A percentile compares a stretch with the other conserved stretches of the same genome.
Evolutionary conservation across 768 basidiomycete genomes (phyloP).

Genomic region (Panus rudis): DNA sequence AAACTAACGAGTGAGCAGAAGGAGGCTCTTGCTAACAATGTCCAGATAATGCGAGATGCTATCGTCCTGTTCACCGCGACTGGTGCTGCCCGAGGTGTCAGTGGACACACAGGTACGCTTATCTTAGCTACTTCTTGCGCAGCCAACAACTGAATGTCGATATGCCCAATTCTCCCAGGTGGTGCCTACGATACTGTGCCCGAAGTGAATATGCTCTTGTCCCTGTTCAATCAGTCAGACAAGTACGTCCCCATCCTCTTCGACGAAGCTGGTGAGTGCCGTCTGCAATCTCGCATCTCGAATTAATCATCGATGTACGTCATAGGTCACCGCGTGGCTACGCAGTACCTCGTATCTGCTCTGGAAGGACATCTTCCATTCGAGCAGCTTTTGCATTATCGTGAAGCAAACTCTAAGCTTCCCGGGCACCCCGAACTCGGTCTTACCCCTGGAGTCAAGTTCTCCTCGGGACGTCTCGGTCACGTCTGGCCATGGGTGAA

Average conservation of each 20-base stretch:
- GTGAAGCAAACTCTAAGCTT: conserved; percentile 78
- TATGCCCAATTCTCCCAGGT: no score
- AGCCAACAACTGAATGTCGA: not conserved
- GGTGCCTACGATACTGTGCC: conserved; percentile 64
- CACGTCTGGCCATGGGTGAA: conserved; percentile 90
- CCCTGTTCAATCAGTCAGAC: conserved; percentile 59
- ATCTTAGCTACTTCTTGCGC: not conserved
- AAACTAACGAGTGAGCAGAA: conserved; percentile 60
- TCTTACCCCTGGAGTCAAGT: conserved; percentile 87
- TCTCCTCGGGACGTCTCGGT: conserved; percentile 88
- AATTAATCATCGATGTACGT: not conserved
- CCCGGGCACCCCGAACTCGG: conserved; percentile 89
- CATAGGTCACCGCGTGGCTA: conserved; percentile 82
- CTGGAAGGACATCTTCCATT: conserved; percentile 64
- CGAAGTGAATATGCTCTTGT: conserved; percentile 74
- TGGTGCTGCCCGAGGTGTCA: conserved; percentile 79
- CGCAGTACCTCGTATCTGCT: conserved; percentile 79
- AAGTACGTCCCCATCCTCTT: conserved; percentile 66
- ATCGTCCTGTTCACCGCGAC: conserved; percentile 84
- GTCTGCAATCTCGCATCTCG: not conserved
- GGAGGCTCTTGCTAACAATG: conserved; percentile 53
- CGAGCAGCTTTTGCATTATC: conserved; percentile 79
- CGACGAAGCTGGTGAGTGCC: conserved; percentile 67
- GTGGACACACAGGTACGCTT: conserved; percentile 69
- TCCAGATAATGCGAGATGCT: conserved; percentile 76